phyloP scores from a whole-genome alignment of 192 early-diverging fungal genomes.

The Coemansia sp. region DNA sequence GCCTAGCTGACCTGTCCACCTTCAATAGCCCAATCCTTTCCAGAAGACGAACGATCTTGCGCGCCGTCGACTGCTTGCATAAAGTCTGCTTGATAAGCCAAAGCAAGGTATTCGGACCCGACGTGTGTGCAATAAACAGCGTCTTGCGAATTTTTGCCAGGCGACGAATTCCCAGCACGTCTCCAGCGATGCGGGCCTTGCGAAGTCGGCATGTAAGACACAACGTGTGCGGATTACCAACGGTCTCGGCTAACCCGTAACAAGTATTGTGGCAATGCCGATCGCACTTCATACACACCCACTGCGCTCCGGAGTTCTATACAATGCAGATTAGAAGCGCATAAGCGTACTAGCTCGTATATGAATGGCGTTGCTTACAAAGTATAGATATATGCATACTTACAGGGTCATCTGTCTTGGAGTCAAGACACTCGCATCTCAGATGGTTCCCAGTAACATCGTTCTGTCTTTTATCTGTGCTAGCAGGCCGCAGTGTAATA shows the following conservation, averaged over 20 bases:
- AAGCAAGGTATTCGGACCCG: neutral
- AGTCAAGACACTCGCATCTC: conserved; percentile 20
- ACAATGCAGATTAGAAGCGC: neutral
- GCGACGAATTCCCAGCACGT: conserved; percentile 11
- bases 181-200: neutral
- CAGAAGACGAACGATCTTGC: neutral
- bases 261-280: conserved; percentile 33
- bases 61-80: neutral
- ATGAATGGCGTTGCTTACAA: neutral
- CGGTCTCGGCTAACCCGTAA: conserved; percentile 17
- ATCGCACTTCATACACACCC: conserved; percentile 34
- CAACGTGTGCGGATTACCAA: neutral
- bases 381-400: neutral
- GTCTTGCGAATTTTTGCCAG: conserved; percentile 28
- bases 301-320: conserved; percentile 18
- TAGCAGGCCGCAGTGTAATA: too few relatives aligned
- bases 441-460: too few relatives aligned
- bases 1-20: conserved; percentile 15
- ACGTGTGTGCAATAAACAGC: neutral
- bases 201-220: conserved; percentile 33
- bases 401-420: conserved; percentile 17
- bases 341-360: neutral
- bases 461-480: too few relatives aligned
- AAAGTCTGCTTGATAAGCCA: conserved; percentile 15
- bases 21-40: conserved; percentile 22